Evolutionary conservation across 163 green algal species (phyloP).

Genomic region (Chlorella variabilis): DNA sequence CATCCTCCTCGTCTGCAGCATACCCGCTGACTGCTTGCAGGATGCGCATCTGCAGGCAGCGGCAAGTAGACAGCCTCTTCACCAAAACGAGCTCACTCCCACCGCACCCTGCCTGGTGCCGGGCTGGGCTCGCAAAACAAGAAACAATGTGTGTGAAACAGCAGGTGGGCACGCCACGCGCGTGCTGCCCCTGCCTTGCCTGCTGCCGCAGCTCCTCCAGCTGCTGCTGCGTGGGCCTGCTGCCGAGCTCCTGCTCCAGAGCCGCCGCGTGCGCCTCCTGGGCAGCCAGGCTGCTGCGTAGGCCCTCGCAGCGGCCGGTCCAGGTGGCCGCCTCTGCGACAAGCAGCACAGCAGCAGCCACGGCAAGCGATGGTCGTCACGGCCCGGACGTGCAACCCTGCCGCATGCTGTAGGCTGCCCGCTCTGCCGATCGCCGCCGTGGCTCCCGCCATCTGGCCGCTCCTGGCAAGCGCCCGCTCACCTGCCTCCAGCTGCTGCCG

Average conservation of each 20-base stretch:
- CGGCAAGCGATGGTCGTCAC: too few species aligned
- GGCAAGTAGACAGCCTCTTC: background rate
- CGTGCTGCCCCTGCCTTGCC: conserved; percentile 2
- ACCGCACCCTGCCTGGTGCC: too few species aligned
- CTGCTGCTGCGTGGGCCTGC: conserved; percentile 65
- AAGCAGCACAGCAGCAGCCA: background rate
- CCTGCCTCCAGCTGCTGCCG: conserved; percentile 34
- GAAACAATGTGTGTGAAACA: background rate
- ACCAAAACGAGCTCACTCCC: too few species aligned
- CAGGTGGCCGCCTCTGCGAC: conserved; percentile 37
- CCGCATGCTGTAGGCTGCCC: too few species aligned
- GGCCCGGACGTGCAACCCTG: too few species aligned
- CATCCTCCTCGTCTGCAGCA: conserved; percentile 36
- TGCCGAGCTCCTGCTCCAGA: conserved; percentile 73
- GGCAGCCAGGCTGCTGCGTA: conserved; percentile 47
- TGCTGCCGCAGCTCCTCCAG: conserved; percentile 79
- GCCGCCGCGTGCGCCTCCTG: conserved; percentile 45
- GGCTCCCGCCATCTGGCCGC: too few species aligned
- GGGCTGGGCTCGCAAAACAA: too few species aligned
- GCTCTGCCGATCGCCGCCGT: too few species aligned
- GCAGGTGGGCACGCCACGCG: too few species aligned
- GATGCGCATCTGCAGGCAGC: conserved; percentile 24
- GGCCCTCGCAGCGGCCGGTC: conserved; percentile 43
- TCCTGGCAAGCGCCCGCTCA: too few species aligned
- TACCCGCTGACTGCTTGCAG: conserved; percentile 80